Evolutionary conservation across 1,284 basidiomycete genomes (phyloP).

Genomic region (Volvariella volvacea): DNA sequence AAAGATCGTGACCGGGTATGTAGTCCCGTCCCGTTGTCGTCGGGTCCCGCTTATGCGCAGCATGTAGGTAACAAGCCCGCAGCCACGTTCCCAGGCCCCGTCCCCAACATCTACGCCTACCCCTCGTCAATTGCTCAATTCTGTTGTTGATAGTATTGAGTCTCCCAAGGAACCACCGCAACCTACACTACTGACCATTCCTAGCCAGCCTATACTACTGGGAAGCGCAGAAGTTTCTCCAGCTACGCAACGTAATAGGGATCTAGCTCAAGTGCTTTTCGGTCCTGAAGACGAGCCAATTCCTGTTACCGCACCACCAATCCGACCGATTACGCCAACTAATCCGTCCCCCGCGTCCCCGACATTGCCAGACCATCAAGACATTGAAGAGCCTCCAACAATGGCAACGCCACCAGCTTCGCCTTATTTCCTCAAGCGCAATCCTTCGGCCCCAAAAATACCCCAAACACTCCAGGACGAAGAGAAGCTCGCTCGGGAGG

Average conservation of each 20-base stretch:
- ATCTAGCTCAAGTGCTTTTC: slow-evolving; percentile 49
- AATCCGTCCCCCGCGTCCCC: background rate
- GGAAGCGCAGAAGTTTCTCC: slow-evolving; percentile 34
- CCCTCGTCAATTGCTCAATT: slow-evolving; percentile 51
- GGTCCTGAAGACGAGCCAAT: slow-evolving; percentile 8
- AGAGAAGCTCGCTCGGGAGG: slow-evolving; percentile 51
- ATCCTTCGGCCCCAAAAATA: slow-evolving; percentile 32
- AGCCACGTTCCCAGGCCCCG: slow-evolving; percentile 31
- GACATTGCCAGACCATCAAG: background rate
- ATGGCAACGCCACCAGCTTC: slow-evolving; percentile 18
- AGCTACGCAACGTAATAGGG: slow-evolving; percentile 55
- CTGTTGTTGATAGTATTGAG: slow-evolving; percentile 62
- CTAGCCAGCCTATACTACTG: slow-evolving; percentile 18
- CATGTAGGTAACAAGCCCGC: slow-evolving; percentile 50
- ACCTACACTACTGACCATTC: slow-evolving; percentile 19
- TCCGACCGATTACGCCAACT: too few relatives aligned
- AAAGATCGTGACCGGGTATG: slow-evolving; percentile 48
- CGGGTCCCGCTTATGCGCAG: slow-evolving; percentile 7
- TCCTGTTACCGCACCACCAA: background rate
- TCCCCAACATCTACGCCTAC: slow-evolving; percentile 16
- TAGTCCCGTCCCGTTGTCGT: slow-evolving; percentile 11
- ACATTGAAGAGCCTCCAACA: slow-evolving; percentile 8
- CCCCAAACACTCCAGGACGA: slow-evolving; percentile 37
- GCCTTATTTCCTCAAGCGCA: slow-evolving; percentile 27
- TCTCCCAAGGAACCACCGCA: slow-evolving; percentile 23